Conservation (phyloP, 2,329 filamentous ascomycete genomes). For the Thyridium curvatum region DNA sequence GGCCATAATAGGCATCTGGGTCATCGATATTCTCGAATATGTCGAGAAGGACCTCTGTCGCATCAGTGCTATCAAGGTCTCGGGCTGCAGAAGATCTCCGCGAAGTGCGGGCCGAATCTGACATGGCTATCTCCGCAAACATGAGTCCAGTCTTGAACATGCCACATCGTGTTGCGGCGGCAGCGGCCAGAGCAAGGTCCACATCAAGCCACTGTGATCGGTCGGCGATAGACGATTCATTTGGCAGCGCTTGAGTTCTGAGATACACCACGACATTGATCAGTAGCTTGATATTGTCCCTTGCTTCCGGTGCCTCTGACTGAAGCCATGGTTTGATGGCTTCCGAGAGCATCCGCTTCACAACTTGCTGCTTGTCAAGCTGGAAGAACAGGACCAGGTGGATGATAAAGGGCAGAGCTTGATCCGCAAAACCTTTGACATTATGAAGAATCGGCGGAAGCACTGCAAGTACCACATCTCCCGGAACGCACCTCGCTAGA, state of each 20-base stretch:
- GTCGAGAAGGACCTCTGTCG: conserved; percentile 64
- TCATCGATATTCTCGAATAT: conserved; percentile 95
- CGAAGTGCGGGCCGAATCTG: conserved; percentile 49
- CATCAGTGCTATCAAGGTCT: conserved; percentile 34
- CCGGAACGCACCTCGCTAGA: conserved; percentile 51
- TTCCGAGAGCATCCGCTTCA: conserved; percentile 59
- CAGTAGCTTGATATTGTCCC: conserved; percentile 63
- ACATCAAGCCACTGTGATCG: conserved; percentile 81
- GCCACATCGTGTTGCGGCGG: conserved; percentile 68
- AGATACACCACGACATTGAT: conserved; percentile 81
- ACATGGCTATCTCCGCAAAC: conserved; percentile 68
- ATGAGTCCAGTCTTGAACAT: conserved; percentile 85
- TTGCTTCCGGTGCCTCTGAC: conserved; percentile 33
- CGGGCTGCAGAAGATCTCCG: conserved; percentile 58
- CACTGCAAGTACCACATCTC: conserved; percentile 63
- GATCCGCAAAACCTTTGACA: conserved; percentile 64
- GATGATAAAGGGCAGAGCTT: conserved; percentile 75
- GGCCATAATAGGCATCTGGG: conserved; percentile 90
- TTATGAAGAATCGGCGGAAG: conserved; percentile 59
- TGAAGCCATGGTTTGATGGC: conserved; percentile 60
- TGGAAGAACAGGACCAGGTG: conserved; percentile 74
- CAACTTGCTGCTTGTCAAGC: conserved; percentile 50
- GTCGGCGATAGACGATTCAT: conserved; percentile 73
- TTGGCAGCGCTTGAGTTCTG: conserved; percentile 68
- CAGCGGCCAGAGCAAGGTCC: conserved; percentile 63